Evolutionary conservation across 2,329 filamentous ascomycete genomes (phyloP).

Genomic region (Penicillium decumbens): DNA sequence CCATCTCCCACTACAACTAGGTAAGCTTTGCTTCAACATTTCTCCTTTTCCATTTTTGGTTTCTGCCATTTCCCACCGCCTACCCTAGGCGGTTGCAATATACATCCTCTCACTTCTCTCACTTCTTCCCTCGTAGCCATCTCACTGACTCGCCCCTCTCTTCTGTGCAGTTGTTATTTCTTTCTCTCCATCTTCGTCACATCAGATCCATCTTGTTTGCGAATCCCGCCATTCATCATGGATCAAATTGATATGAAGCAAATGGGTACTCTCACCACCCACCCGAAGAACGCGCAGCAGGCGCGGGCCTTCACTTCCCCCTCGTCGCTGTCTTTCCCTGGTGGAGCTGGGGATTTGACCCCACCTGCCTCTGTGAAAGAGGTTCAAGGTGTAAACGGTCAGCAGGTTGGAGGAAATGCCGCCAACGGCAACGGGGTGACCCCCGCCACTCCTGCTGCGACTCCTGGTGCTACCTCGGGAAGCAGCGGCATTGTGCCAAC

Average conservation of each 20-base stretch:
- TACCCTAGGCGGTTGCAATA: background rate
- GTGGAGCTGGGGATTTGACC: slow-evolving; percentile 75
- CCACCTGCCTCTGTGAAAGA: slow-evolving; percentile 71
- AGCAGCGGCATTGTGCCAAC: slow-evolving; percentile 88
- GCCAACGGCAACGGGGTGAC: slow-evolving; percentile 72
- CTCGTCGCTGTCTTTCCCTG: slow-evolving; percentile 86
- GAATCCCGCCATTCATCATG: slow-evolving; percentile 30
- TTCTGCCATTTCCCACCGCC: slow-evolving; percentile 10
- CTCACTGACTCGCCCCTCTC: background rate
- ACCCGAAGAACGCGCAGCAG: slow-evolving; percentile 85
- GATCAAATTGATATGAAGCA: slow-evolving; percentile 61
- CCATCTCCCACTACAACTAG: slow-evolving; percentile 71
- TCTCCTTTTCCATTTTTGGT: background rate
- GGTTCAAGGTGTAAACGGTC: slow-evolving; percentile 46
- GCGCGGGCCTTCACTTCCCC: slow-evolving; percentile 94
- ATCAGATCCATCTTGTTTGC: slow-evolving; percentile 11
- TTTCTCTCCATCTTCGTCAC: slow-evolving; percentile 10
- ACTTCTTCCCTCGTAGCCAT: background rate
- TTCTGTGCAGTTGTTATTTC: slow-evolving; percentile 8
- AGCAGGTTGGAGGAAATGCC: slow-evolving; percentile 55
- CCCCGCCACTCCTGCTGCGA: slow-evolving; percentile 66
- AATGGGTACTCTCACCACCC: slow-evolving; percentile 89
- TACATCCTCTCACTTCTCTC: background rate
- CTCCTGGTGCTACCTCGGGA: slow-evolving; percentile 70
- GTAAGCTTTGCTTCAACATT: slow-evolving; percentile 36